Percentiles rank a stretch among this genome's conserved stretches.
Conservation (phyloP, 148 eudicot species). For the Polygonum aviculare region DNA sequence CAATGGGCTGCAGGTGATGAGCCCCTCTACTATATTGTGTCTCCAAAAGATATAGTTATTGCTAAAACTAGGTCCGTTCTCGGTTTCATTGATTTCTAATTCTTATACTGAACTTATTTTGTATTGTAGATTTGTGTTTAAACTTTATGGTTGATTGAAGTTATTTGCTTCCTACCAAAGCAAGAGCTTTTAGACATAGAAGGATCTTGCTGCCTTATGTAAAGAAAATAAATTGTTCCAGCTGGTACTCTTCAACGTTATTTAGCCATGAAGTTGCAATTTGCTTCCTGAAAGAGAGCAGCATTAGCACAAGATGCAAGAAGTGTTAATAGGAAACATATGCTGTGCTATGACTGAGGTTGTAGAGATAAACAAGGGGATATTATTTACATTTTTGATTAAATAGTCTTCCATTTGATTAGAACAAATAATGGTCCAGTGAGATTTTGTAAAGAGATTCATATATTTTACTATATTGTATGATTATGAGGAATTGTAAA, state of each 20-base stretch:
- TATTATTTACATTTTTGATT: neutral
- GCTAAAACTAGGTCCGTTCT: constrained; percentile 85
- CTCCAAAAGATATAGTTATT: constrained; percentile 93
- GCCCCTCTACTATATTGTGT: constrained; percentile 84
- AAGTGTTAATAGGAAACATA: neutral
- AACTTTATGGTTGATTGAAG: neutral
- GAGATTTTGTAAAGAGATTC: neutral
- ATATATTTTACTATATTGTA: neutral
- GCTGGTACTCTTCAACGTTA: neutral
- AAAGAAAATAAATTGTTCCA: neutral
- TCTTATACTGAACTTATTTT: neutral
- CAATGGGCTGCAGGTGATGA: constrained; percentile 97
- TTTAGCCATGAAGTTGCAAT: neutral
- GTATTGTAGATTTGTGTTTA: neutral
- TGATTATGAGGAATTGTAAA: neutral
- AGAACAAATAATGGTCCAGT: neutral
- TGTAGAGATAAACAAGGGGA: neutral
- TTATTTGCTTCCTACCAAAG: neutral
- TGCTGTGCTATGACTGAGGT: neutral
- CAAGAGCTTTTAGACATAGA: neutral
- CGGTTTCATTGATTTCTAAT: constrained; percentile 37
- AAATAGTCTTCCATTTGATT: neutral
- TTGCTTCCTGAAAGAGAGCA: neutral
- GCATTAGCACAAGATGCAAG: neutral
- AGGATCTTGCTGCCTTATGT: neutral